Conservation (phyloP, 345 rosid genomes). For the Lenwebbia sp. region DNA sequence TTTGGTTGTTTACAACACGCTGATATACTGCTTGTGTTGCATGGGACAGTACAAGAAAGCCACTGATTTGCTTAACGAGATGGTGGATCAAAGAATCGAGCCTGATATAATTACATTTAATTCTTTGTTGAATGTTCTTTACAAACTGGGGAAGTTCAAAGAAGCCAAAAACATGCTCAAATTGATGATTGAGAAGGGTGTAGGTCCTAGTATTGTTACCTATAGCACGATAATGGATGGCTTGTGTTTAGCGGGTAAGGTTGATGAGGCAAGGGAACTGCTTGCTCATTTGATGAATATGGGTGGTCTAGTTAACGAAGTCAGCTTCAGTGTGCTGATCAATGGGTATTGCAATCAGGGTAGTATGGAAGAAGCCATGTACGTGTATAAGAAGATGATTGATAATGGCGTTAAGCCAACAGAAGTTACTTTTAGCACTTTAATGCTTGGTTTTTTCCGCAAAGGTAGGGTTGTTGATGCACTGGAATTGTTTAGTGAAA, state of each 20-base stretch:
- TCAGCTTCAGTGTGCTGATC: conserved; percentile 9
- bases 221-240: conserved; percentile 12
- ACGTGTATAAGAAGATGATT: not conserved
- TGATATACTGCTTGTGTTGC: conserved; percentile 12
- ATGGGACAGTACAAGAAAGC: conserved; percentile 8
- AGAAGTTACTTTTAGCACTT: conserved; percentile 3
- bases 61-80: conserved; percentile 7
- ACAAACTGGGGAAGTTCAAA: conserved; percentile 5
- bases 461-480: conserved; percentile 11
- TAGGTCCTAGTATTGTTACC: not conserved
- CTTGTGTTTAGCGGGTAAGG: conserved; percentile 3
- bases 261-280: conserved; percentile 4
- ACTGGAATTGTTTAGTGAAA: conserved; percentile 8
- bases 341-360: conserved; percentile 5
- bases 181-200: conserved; percentile 7
- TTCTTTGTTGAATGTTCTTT: conserved; percentile 5
- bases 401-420: conserved; percentile 6
- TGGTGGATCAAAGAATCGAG: conserved; percentile 7
- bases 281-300: not conserved
- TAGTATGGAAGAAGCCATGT: conserved; percentile 9
- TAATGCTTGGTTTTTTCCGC: conserved; percentile 6
- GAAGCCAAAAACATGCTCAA: conserved; percentile 7
- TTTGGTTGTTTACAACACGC: conserved; percentile 7
- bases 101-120: conserved; percentile 7
- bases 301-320: not conserved